A percentile compares a stretch with the other conserved stretches of the same genome.
Evolutionary conservation across 768 basidiomycete genomes (phyloP).

Genomic region (Nevesoporus exiguus): DNA sequence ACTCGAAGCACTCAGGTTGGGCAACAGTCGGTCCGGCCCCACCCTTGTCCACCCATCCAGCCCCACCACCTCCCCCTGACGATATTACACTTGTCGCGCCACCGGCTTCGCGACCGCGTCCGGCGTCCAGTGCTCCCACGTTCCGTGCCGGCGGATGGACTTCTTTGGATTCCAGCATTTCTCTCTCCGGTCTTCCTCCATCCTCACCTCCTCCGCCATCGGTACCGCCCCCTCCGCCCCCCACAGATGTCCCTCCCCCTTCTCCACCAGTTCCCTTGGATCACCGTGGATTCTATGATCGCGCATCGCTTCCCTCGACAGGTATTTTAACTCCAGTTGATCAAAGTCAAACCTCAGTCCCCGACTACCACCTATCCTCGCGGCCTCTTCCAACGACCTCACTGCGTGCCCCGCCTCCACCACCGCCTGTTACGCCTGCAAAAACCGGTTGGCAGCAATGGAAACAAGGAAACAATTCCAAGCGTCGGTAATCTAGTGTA

Average conservation of each 20-base stretch:
- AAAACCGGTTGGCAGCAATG: conserved; percentile 59
- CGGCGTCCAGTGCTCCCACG: conserved; percentile 34
- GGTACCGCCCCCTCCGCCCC: conserved; percentile 17
- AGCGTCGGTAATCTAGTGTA: conserved; percentile 16
- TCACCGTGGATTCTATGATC: conserved; percentile 13
- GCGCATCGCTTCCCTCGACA: conserved; percentile 1
- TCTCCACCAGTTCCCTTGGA: neutral
- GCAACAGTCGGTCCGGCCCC: conserved; percentile 17
- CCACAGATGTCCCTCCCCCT: conserved; percentile 4
- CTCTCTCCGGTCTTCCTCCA: conserved; percentile 25
- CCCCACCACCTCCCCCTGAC: conserved; percentile 8
- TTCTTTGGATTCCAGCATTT: conserved; percentile 52
- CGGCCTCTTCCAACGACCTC: conserved; percentile 8
- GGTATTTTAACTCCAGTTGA: conserved; percentile 4
- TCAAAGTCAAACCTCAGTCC: neutral
- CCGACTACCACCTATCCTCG: conserved; percentile 13
- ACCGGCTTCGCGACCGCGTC: conserved; percentile 14
- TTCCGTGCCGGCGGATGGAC: conserved; percentile 69
- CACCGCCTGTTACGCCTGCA: conserved; percentile 16
- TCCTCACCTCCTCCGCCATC: conserved; percentile 17
- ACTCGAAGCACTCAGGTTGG: conserved; percentile 16
- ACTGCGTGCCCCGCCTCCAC: conserved; percentile 15
- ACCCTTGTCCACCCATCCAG: conserved; percentile 17
- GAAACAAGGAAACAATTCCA: conserved; percentile 23
- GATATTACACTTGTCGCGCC: conserved; percentile 14